These are phyloP conservation scores for Exserohilum rostratum DNA, from an alignment of 2,329 filamentous ascomycete genomes.

Conservation along the genomic window DNA sequence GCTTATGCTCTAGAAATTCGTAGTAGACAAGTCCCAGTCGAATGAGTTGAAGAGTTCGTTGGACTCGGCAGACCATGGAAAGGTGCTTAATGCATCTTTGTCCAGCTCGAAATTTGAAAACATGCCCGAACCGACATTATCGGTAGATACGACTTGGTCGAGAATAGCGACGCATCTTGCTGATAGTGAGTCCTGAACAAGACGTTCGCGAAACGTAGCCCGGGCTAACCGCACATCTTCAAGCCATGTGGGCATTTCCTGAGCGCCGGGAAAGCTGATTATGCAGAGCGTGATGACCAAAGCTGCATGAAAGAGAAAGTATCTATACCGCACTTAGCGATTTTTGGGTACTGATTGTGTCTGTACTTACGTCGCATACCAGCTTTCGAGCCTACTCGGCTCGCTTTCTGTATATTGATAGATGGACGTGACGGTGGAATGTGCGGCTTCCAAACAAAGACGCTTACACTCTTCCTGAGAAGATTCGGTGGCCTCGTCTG, in stretches of 20 bases:
- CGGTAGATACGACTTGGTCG: constrained; percentile 29
- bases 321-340: constrained; percentile 16
- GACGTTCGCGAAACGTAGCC: constrained; percentile 28
- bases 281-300: constrained; percentile 33
- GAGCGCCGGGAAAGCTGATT: constrained; percentile 30
- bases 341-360: neutral
- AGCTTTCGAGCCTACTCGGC: constrained; percentile 30
- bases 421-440: constrained; percentile 31
- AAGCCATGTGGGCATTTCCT: constrained; percentile 23
- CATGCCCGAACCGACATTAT: constrained; percentile 20
- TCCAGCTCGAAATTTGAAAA: constrained; percentile 28
- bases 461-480: constrained; percentile 32
- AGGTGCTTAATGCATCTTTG: constrained; percentile 27
- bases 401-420: constrained; percentile 28
- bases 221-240: constrained; percentile 30
- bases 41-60: constrained; percentile 34
- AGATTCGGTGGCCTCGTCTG: constrained; percentile 21
- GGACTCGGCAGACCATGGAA: constrained; percentile 34
- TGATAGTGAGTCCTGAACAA: constrained; percentile 31
- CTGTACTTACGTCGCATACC: constrained; percentile 33
- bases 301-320: constrained; percentile 35
- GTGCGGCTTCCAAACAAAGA: constrained; percentile 33
- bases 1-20: constrained; percentile 15
- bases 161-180: constrained; percentile 34
- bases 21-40: constrained; percentile 31